A percentile compares a stretch with the other conserved stretches of the same genome.
Conservation (phyloP, 495 filamentous ascomycete genomes). For the Aspergillus sclerotioniger region DNA sequence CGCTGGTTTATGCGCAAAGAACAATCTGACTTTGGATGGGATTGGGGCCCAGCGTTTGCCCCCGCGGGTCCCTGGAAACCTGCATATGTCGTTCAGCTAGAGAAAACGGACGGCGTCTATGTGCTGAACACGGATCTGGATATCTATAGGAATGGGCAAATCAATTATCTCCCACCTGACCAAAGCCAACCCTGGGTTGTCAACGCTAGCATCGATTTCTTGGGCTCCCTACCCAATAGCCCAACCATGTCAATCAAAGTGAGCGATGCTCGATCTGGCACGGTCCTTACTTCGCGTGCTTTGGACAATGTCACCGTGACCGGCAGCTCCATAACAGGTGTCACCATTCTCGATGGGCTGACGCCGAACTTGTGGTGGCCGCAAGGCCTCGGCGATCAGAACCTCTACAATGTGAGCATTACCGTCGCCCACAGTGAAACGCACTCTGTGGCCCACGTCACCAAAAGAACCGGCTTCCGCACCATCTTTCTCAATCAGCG, state of each 20-base stretch:
- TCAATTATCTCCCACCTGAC: constrained; percentile 59
- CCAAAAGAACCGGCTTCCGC: constrained; percentile 61
- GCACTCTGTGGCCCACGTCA: constrained; percentile 43
- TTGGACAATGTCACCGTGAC: constrained; percentile 45
- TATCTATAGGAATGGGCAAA: constrained; percentile 58
- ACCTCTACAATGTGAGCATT: constrained; percentile 58
- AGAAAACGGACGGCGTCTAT: constrained; percentile 40
- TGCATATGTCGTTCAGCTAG: constrained; percentile 57
- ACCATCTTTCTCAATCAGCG: constrained; percentile 65
- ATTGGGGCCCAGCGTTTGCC: constrained; percentile 67
- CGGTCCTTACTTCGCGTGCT: constrained; percentile 43
- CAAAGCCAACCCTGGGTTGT: constrained; percentile 64
- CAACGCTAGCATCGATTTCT: constrained; percentile 65
- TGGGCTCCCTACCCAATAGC: constrained; percentile 50
- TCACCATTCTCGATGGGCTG: constrained; percentile 38
- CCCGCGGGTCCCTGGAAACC: constrained; percentile 67
- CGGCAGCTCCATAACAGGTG: constrained; percentile 52
- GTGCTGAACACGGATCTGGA: constrained; percentile 60
- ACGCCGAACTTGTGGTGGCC: constrained; percentile 66
- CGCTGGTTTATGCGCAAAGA: constrained; percentile 66
- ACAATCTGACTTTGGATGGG: constrained; percentile 71
- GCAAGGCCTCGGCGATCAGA: constrained; percentile 55
- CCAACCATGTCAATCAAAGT: constrained; percentile 54
- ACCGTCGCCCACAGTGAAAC: constrained; percentile 38
- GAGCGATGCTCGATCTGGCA: constrained; percentile 43